Percentiles rank a stretch among this genome's conserved stretches.
phyloP scores from a whole-genome alignment of 2,329 filamentous ascomycete species.

The Fusarium sp. region DNA sequence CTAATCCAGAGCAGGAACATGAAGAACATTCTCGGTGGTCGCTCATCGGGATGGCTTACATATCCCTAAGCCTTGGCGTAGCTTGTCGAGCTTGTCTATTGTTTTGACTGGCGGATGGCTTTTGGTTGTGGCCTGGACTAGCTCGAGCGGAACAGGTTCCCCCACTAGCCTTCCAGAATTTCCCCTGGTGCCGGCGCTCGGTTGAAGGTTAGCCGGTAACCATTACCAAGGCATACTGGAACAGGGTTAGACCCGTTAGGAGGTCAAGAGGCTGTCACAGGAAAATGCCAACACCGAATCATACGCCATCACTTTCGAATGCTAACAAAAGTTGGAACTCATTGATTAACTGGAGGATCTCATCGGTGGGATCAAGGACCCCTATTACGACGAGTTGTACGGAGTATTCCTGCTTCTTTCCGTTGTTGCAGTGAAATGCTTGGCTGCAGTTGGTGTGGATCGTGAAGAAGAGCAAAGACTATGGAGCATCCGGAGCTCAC shows the following conservation, averaged over 20 bases:
- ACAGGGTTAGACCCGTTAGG: background rate
- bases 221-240: conserved; percentile 6
- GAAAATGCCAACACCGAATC: conserved; percentile 7
- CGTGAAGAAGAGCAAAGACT: conserved; percentile 2
- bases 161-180: conserved; percentile 21
- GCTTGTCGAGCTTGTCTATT: conserved; percentile 15
- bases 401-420: conserved; percentile 24
- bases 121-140: conserved; percentile 9
- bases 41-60: conserved; percentile 31
- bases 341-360: conserved; percentile 6
- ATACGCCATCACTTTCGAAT: too few species aligned
- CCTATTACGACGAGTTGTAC: conserved; percentile 41
- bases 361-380: conserved; percentile 30
- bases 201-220: conserved; percentile 3
- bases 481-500: background rate
- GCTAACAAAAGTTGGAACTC: conserved; percentile 7
- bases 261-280: conserved; percentile 21
- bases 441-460: conserved; percentile 4
- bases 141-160: conserved; percentile 19
- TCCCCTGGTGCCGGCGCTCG: conserved; percentile 27
- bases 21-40: conserved; percentile 26
- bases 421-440: background rate
- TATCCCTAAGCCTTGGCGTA: conserved; percentile 34
- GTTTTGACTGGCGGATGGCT: background rate
- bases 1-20: conserved; percentile 20